Evolutionary conservation across 148 eudicot genomes (phyloP), one percentile per base, ranked within the genome.

Genomic region (Fallopia convolvulus): DNA sequence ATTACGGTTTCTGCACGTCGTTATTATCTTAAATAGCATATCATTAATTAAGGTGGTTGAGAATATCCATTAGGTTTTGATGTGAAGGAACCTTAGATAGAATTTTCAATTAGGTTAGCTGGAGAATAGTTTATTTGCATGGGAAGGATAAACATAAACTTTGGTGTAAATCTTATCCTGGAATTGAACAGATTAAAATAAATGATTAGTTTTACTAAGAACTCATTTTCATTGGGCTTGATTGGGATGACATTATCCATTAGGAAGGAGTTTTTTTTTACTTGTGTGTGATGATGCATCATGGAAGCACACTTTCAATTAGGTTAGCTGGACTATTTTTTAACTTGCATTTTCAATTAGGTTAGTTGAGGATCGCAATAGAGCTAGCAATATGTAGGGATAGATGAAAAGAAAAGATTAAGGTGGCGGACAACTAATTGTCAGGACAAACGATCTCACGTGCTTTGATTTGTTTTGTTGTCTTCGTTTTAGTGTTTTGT

Each of bases 1-100:
- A 68, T 68, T 8, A 33, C 72, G 13, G 72, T 15, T 68, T 68
- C 72, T 68, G 72, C 72, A 68, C 72, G 72, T 68, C 72, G 44
- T 68, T 15, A 68, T 68, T 39, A 1, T 36, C 72, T 68, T 33
- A 36, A 36, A 68, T 36, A 68, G 72, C 39, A 65, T 4, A 68
- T 68, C 3, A 68, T 68, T 41, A 41, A 41, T 41, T 36, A 14
- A 68, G 44, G 46, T 68, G 44, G 72, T 68, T 36, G 72, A 68
- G 46, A 32, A 65, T 2, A 58, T 58, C 65, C 13, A 58, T 58
- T 58, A 58, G 65, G 30, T 58, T 7, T 21, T 10, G 65, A 58
- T 58, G 21, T 58, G 32, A 58, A 58, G 8, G 40, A 39, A 26
- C 14, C 18, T 26, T 61, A n/a, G 9, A 18, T 6, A 5, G 0